Base-by-base conservation (phyloP, 2,329 filamentous ascomycete species). In the Cercospora sp. region DNA sequence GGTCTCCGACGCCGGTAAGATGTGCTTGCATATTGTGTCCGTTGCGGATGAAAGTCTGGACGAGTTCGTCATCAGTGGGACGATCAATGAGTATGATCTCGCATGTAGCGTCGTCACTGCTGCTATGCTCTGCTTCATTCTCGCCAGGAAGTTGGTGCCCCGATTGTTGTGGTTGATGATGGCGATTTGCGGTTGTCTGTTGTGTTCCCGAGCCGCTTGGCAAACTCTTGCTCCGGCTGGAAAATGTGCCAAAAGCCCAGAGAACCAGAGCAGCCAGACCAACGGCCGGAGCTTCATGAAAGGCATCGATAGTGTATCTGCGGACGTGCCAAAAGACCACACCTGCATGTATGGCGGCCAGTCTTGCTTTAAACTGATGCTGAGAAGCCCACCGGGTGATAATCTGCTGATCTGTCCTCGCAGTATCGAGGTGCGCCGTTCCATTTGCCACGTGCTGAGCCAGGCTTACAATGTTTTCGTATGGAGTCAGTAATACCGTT, bases 261-360 rank as follows among this genome's bases (percentile, higher is more conserved):
- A 92, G 78, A 0, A 86, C 85, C 3, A 92, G 80, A 9, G 86
- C 83, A 3, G 87, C 88, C 71, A 91, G 88, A 71, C 90, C 89
- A 0, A 91, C 83, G 0, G 86, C 86, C 3, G 91, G 85, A 0
- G 89, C 87, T 72, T 87, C 86, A 75, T 91, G 91, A 69, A 85
- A 85, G 12, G 79, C 81, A 69, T 81, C 81, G 1, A 79, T 78
- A 2, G 81, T 82, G 71, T 83, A 86, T 16, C 83, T 79, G 18
- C 84, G 81, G 0, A 86, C 77, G 67, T 87, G 83, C 82, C 84
- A 86, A 68, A 86, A 83, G 0, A 83, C 75, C 3, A 81, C 81
- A 3, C 84, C 85, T 3, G 84, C 83, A 70, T 87, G 85, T 6
- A 87, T 81, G 39, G 85, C 80, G n/a, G 84, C 82, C 0, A 87